Percentiles rank a stretch among this genome's conserved stretches.
Conservation (phyloP, 2,329 filamentous ascomycete species). For the Fusarium anguioides region DNA sequence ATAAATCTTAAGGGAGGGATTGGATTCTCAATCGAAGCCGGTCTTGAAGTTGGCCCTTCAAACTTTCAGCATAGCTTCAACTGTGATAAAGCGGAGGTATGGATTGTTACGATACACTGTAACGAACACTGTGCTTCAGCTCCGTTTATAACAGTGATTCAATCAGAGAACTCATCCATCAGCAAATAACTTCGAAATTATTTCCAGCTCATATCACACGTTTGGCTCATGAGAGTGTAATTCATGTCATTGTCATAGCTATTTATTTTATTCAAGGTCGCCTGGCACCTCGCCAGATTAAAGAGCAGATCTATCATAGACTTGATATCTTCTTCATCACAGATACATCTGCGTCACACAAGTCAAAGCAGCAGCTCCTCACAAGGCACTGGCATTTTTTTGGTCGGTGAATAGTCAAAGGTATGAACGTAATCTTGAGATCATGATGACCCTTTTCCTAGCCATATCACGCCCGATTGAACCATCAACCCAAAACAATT, state of each 20-base stretch:
- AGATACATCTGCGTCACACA: conserved; percentile 5
- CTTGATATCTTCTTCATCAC: conserved; percentile 1
- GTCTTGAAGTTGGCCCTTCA: conserved; percentile 16
- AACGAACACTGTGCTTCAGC: conserved; percentile 24
- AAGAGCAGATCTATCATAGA: conserved; percentile 4
- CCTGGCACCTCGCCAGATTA: background rate
- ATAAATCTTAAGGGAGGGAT: background rate
- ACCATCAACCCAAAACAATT: conserved; percentile 48
- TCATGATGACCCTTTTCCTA: conserved; percentile 45
- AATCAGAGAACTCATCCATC: background rate
- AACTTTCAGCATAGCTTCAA: conserved; percentile 35
- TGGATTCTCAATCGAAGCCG: background rate
- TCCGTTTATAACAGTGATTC: background rate
- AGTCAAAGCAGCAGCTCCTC: conserved; percentile 24
- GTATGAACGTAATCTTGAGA: conserved; percentile 49
- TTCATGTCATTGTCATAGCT: conserved; percentile 5
- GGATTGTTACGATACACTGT: conserved; percentile 32
- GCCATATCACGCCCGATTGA: conserved; percentile 46
- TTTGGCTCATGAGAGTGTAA: background rate
- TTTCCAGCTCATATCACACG: background rate
- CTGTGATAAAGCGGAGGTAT: conserved; percentile 35
- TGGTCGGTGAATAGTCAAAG: conserved; percentile 44
- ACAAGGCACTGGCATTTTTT: conserved; percentile 39
- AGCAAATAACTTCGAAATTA: background rate
- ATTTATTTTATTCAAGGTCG: conserved; percentile 2